Percentiles rank a stretch among this genome's conserved stretches.
These are phyloP conservation scores for cucumber (Cucumis sativus) DNA, from an alignment of 306 rosid species.

Conservation along the genomic window DNA sequence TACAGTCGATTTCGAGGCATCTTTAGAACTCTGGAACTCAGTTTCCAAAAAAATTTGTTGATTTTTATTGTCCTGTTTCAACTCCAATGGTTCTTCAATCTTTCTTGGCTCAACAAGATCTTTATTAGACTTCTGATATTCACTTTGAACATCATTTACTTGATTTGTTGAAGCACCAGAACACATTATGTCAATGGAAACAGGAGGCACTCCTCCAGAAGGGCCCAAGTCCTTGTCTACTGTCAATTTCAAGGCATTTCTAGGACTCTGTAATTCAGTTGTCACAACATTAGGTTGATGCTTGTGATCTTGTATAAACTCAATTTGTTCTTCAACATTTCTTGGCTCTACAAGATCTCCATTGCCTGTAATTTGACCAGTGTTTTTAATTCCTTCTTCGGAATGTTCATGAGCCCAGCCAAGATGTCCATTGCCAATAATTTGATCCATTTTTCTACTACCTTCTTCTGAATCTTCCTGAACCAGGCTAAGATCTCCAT, in stretches of 20 bases:
- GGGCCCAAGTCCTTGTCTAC: conserved; percentile 10
- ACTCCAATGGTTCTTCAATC: not conserved
- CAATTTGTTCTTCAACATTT: not conserved
- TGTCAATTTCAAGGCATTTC: conserved; percentile 4
- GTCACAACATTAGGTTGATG: not conserved
- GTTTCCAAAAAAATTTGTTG: conserved; percentile 2
- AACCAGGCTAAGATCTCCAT: not conserved
- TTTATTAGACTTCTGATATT: not conserved
- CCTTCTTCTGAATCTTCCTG: conserved; percentile 1
- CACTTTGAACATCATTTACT: conserved; percentile 3
- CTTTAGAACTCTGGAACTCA: conserved; percentile 5
- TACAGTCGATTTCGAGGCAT: conserved; percentile 3
- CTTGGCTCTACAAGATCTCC: conserved; percentile 5
- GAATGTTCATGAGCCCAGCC: not conserved
- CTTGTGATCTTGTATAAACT: not conserved
- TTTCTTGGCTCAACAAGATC: conserved; percentile 5
- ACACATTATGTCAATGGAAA: not conserved
- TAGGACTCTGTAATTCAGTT: conserved; percentile 6
- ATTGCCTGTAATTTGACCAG: not conserved
- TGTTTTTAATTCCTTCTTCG: not conserved
- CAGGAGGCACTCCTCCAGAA: conserved; percentile 17
- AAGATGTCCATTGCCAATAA: conserved; percentile 3
- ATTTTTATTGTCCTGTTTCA: conserved; percentile 2
- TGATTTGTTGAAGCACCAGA: not conserved
- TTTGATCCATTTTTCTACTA: not conserved